Evolutionary conservation across 2,329 filamentous ascomycete species (phyloP).

Genomic region (Botrytis tulipae): DNA sequence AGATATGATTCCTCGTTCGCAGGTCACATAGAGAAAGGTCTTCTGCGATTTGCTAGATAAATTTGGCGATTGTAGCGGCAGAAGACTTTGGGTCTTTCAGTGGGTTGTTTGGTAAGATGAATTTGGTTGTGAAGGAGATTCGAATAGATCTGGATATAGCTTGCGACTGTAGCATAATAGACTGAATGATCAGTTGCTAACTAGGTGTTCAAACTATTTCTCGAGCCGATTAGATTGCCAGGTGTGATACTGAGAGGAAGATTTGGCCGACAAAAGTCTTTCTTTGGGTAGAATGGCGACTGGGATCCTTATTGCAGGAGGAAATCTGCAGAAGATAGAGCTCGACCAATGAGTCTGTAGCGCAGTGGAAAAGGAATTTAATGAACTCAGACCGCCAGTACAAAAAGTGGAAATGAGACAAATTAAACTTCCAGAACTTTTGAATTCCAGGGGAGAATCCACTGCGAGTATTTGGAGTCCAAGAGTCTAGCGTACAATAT

Average conservation of each 20-base stretch:
- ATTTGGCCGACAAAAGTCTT: background rate
- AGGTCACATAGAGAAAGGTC: background rate
- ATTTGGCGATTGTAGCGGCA: background rate
- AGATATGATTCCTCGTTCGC: background rate
- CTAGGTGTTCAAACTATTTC: background rate
- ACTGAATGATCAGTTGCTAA: background rate
- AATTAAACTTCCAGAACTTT: background rate
- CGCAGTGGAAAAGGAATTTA: background rate
- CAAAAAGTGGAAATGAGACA: background rate
- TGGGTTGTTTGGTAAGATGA: background rate
- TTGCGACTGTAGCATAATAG: background rate
- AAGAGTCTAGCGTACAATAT: too few relatives aligned
- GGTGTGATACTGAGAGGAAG: background rate
- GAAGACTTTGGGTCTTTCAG: too few relatives aligned
- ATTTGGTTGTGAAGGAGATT: background rate
- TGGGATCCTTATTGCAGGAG: background rate
- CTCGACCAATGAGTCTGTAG: background rate
- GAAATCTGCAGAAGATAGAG: background rate
- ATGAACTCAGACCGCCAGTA: background rate
- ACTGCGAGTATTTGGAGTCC: background rate
- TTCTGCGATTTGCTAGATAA: too few relatives aligned
- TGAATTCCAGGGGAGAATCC: fast-evolving
- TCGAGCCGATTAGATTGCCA: background rate
- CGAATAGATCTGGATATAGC: too few relatives aligned
- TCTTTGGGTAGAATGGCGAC: fast-evolving